Conservation (phyloP, 495 filamentous ascomycete species). For the Hyaloscypha variabilis region DNA sequence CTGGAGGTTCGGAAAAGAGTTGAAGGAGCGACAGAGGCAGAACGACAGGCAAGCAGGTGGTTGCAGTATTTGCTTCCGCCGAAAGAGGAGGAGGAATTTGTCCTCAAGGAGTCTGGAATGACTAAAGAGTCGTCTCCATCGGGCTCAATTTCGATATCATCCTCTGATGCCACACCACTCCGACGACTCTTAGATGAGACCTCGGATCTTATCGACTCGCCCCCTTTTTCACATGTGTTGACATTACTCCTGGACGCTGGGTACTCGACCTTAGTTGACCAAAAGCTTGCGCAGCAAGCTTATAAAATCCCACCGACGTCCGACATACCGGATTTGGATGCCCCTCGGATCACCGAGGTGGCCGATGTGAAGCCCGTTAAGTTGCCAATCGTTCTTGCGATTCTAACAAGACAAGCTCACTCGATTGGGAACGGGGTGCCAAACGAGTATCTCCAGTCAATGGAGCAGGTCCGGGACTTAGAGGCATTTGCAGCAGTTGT, state of each 20-base stretch:
- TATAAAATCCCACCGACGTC: constrained; percentile 60
- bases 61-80: constrained; percentile 84
- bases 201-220: constrained; percentile 92
- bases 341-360: constrained; percentile 46
- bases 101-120: constrained; percentile 84
- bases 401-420: constrained; percentile 86
- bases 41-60: constrained; percentile 71
- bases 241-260: constrained; percentile 84
- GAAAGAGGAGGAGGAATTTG: constrained; percentile 70
- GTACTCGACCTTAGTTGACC: constrained; percentile 79
- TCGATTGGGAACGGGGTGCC: constrained; percentile 80
- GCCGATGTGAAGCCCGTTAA: constrained; percentile 61
- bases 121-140: constrained; percentile 49
- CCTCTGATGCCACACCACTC: constrained; percentile 49
- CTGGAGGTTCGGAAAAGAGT: constrained; percentile 78
- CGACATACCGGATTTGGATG: constrained; percentile 43
- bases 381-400: constrained; percentile 84
- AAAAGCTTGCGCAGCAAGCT: constrained; percentile 74
- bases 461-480: constrained; percentile 84
- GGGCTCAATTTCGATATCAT: constrained; percentile 25
- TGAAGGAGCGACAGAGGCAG: constrained; percentile 72
- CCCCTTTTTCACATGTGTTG: constrained; percentile 80
- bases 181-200: constrained; percentile 94
- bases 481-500: constrained; percentile 94
- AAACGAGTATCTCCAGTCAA: constrained; percentile 85